Percentiles rank a stretch among this genome's conserved stretches.
These are phyloP conservation scores for Xylaria grammica DNA, from an alignment of 495 filamentous ascomycete species.

Conservation along the genomic window DNA sequence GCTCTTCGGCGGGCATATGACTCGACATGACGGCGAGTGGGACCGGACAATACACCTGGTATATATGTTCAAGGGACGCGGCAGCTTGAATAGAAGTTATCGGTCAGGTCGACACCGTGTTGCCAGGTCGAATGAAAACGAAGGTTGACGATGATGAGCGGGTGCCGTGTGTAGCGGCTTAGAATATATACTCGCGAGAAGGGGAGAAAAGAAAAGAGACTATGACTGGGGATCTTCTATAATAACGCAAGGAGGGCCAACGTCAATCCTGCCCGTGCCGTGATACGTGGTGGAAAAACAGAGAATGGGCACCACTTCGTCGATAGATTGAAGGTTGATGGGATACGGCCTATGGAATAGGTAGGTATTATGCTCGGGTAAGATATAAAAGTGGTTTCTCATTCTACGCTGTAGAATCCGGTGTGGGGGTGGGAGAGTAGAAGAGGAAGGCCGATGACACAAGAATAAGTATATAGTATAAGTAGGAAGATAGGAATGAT, in stretches of 20 bases:
- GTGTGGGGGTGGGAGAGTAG: background rate
- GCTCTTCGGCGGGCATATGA: slow-evolving; percentile 11
- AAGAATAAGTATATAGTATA: no score
- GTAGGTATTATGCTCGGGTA: background rate
- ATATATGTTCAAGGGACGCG: background rate
- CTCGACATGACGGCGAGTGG: background rate
- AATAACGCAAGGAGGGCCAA: no score
- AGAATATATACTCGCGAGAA: background rate
- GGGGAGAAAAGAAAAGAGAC: no score
- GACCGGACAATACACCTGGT: background rate
- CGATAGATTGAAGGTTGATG: no score
- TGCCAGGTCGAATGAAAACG: slow-evolving; percentile 7
- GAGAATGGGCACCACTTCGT: no score
- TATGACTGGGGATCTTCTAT: no score
- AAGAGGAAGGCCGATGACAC: no score
- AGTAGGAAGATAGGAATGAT: no score
- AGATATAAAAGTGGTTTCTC: background rate
- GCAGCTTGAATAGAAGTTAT: background rate
- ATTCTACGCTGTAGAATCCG: background rate
- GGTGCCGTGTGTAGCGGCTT: background rate
- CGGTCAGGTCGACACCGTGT: background rate
- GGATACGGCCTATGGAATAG: no score
- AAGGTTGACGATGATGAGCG: background rate
- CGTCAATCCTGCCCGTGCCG: no score
- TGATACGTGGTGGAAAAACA: no score